A percentile compares a stretch with the other conserved stretches of the same genome.
phyloP scores from a whole-genome alignment of 352 stramenopile species.

The Phytopythium vexans region DNA sequence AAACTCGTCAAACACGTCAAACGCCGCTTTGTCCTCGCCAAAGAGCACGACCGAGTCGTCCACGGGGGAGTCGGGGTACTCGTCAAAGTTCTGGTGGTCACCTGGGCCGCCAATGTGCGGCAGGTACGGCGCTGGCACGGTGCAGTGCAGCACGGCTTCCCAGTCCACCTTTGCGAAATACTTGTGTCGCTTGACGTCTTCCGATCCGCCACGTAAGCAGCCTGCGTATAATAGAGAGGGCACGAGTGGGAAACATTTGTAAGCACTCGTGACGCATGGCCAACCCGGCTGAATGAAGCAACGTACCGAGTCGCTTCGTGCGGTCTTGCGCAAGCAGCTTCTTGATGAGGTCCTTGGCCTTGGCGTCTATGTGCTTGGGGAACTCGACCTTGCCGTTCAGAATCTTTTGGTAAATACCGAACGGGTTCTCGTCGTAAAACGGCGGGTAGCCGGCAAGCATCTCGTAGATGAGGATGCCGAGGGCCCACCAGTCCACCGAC shows the following conservation, averaged over 20 bases:
- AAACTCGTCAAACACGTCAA: slow-evolving; percentile 87
- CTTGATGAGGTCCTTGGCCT: slow-evolving; percentile 91
- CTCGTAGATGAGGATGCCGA: slow-evolving; percentile 91
- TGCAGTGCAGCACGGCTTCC: slow-evolving; percentile 71
- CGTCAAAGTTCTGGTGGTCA: slow-evolving; percentile 93
- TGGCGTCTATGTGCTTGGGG: slow-evolving; percentile 87
- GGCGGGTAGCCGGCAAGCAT: slow-evolving; percentile 89
- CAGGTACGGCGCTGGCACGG: slow-evolving; percentile 79
- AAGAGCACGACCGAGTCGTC: slow-evolving; percentile 83
- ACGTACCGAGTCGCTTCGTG: slow-evolving; percentile 85
- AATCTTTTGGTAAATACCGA: slow-evolving; percentile 95
- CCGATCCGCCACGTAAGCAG: slow-evolving; percentile 87
- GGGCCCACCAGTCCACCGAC: slow-evolving; percentile 91
- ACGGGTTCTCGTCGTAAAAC: slow-evolving; percentile 92
- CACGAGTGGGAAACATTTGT: slow-evolving; percentile 5
- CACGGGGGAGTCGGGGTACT: slow-evolving; percentile 90
- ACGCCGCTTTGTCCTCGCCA: slow-evolving; percentile 78
- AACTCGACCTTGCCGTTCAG: slow-evolving; percentile 89
- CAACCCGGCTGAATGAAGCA: background rate
- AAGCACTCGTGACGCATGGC: background rate
- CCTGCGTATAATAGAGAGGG: slow-evolving; percentile 28
- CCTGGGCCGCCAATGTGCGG: slow-evolving; percentile 77
- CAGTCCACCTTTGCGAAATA: slow-evolving; percentile 89
- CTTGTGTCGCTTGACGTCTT: slow-evolving; percentile 92
- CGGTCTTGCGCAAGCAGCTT: slow-evolving; percentile 88